These are phyloP conservation scores for Didymosphaeria variabile DNA, from an alignment of 2,329 filamentous ascomycete genomes.

Conservation along the genomic window DNA sequence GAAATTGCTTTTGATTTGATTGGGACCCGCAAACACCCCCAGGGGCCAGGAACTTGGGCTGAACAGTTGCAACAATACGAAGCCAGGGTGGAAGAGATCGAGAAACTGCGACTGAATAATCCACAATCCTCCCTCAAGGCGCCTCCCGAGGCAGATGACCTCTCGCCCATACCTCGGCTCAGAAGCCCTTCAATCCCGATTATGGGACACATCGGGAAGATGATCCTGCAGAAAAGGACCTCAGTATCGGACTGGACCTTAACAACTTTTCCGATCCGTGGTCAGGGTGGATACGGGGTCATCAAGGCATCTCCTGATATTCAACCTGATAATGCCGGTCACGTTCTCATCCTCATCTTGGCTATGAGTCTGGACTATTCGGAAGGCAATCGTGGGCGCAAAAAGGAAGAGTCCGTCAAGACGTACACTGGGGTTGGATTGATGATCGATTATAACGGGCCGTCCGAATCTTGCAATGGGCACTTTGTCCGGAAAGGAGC, in stretches of 20 bases:
- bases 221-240: neutral
- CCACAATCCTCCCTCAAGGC: neutral
- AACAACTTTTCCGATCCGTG: neutral
- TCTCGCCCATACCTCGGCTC: neutral
- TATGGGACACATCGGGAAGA: neutral
- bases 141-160: neutral
- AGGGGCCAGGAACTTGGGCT: slow-evolving; percentile 3
- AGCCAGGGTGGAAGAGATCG: neutral
- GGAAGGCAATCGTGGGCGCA: neutral
- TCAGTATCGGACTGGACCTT: neutral
- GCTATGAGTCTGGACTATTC: slow-evolving; percentile 1
- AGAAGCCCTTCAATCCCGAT: neutral
- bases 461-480: neutral
- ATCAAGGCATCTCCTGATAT: slow-evolving; percentile 7
- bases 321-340: neutral
- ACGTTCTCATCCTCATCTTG: neutral
- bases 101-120: neutral
- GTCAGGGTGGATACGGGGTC: neutral
- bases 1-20: slow-evolving; percentile 2
- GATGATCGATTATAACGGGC: neutral
- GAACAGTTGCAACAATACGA: slow-evolving; percentile 2
- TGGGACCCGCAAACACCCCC: neutral
- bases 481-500: slow-evolving; percentile 1
- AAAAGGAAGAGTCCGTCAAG: neutral
- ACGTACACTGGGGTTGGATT: neutral